Evolutionary conservation across 2,329 filamentous ascomycete genomes (phyloP), one percentile per base, ranked within the genome.

Genomic region (Alternaria sp.): DNA sequence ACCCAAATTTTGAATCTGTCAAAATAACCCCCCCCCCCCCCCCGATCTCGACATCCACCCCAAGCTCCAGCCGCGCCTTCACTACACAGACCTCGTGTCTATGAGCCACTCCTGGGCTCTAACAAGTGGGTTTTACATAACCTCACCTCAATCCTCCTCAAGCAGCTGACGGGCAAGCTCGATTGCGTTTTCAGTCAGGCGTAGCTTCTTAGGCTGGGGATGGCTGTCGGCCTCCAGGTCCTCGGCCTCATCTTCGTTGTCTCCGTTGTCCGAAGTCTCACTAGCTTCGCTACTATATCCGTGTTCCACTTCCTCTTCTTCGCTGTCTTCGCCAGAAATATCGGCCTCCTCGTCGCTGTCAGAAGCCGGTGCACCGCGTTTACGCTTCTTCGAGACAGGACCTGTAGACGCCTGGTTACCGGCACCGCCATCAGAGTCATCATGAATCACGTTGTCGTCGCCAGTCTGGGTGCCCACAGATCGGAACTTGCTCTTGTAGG

Each of bases 391-490:
- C 5, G 29, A 8, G 8, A 48, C 21, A 0, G 23, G 14, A 2
- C 24, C 28, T 13, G 24, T 14, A 44, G 24, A 24, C 2, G 29
- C n/a, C 5, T 10, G 10, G 33, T 5, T n/a, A 14, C 29, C 29
- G 11, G 29, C 21, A 33, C 4, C 13, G 13, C 3, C 4, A 10
- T 48, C 31, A 5, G 9, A 23, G 11, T 26, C 3, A 17, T 48
- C 31, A 3, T 13, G 31, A 1, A 24, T 21, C 3, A 36, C 31
- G 0, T 3, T 36, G 6, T 48, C 31, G 8, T 48, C 44, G 8
- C 21, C 44, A 17, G 44, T 48, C 31, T 48, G 44, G 10, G 29
- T 48, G 21, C 23, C 29, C 4, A 48, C 31, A 4, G 44, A 48
- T 26, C 31, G 44, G 2, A 48, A 48, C 44, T 26, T 48, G 21